These are phyloP conservation scores for Termitomyces sp. DNA, from an alignment of 768 basidiomycete species.

Conservation along the genomic window DNA sequence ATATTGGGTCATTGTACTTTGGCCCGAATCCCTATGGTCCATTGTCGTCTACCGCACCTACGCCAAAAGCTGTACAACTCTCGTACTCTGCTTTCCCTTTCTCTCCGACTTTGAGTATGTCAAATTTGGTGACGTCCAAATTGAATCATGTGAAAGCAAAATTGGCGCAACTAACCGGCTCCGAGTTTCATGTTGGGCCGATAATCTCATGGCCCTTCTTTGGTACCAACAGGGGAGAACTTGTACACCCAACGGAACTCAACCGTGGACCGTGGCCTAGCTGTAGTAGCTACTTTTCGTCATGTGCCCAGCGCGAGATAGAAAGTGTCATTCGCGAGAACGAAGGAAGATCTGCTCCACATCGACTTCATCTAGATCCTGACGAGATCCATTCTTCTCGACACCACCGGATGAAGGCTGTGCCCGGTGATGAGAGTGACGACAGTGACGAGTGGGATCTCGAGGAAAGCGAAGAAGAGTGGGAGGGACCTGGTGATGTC, in stretches of 20 bases:
- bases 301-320: constrained; percentile 71
- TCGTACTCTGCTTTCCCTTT: constrained; percentile 41
- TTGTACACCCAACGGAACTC: constrained; percentile 60
- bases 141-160: constrained; percentile 10
- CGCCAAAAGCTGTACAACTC: constrained; percentile 36
- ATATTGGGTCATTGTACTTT: constrained; percentile 71
- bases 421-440: constrained; percentile 71
- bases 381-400: constrained; percentile 67
- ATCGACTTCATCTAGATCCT: constrained; percentile 76
- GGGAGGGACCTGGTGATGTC: constrained; percentile 69
- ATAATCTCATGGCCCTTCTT: constrained; percentile 93
- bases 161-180: constrained; percentile 10
- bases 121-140: constrained; percentile 18
- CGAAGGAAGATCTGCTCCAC: constrained; percentile 72
- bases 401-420: constrained; percentile 61
- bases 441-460: constrained; percentile 76
- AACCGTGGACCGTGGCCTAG: constrained; percentile 77
- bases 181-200: constrained; percentile 61
- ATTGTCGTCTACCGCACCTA: constrained; percentile 32
- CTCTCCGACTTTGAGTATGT: constrained; percentile 33
- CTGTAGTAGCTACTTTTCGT: constrained; percentile 51
- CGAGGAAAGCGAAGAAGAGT: constrained; percentile 76
- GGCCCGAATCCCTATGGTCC: constrained; percentile 34
- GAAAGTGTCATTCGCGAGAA: constrained; percentile 69
- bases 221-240: constrained; percentile 74